Evolutionary conservation across 83 land plant genomes (phyloP).

Genomic region (Picea engelmannii): DNA sequence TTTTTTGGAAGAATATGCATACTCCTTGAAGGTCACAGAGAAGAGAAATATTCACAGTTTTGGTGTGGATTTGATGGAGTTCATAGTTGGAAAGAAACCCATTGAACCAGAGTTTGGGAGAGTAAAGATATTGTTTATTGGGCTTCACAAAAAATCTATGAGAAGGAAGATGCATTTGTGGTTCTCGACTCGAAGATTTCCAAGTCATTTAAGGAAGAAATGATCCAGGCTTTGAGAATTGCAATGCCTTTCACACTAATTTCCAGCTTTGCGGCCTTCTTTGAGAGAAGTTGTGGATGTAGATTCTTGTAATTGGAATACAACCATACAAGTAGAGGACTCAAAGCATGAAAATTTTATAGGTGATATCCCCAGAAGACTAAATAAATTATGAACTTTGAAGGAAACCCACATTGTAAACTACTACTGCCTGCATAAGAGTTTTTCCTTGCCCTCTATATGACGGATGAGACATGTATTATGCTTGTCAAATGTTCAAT

Average conservation of each 20-base stretch:
- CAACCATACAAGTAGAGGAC: slow-evolving; percentile 13
- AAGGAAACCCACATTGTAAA: neutral
- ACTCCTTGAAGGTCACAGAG: too few relatives aligned
- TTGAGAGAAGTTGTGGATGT: slow-evolving; percentile 55
- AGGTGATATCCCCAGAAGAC: too few relatives aligned
- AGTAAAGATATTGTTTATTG: slow-evolving; percentile 59
- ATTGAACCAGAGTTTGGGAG: slow-evolving; percentile 58
- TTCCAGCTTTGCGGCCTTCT: slow-evolving; percentile 44
- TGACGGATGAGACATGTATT: too few relatives aligned
- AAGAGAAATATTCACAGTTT: too few relatives aligned
- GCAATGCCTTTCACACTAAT: neutral
- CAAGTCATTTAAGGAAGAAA: neutral
- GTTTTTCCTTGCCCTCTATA: too few relatives aligned
- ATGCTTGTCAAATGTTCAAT: too few relatives aligned
- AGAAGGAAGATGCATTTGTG: slow-evolving; percentile 8
- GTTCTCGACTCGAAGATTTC: slow-evolving; percentile 48
- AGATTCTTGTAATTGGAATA: too few relatives aligned
- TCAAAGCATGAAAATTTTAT: slow-evolving; percentile 27
- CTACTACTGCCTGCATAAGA: too few relatives aligned
- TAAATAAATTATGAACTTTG: neutral
- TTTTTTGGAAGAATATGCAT: too few relatives aligned
- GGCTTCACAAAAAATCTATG: slow-evolving; percentile 40
- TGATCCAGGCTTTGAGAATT: too few relatives aligned
- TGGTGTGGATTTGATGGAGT: slow-evolving; percentile 58
- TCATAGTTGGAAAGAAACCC: slow-evolving; percentile 48